A percentile compares a stretch with the other conserved stretches of the same genome.
These are phyloP conservation scores for Cajanus cajan DNA, from an alignment of 306 rosid species.

Conservation along the genomic window DNA sequence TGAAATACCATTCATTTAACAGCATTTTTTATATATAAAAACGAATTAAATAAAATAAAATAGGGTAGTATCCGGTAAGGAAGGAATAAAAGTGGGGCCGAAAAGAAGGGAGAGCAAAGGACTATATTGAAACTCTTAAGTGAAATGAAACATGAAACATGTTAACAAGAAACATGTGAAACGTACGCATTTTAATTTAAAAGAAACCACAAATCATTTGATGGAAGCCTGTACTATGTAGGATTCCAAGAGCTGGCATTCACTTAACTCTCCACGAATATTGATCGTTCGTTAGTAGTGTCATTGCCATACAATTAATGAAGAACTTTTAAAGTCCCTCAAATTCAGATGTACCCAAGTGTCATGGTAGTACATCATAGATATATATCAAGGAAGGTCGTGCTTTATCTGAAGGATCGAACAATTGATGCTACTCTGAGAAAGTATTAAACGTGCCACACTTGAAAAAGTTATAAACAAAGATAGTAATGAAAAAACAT, in stretches of 20 bases:
- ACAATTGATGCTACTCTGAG: not conserved
- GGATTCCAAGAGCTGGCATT: conserved; percentile 50
- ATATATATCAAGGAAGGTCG: not conserved
- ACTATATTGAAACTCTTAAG: not conserved
- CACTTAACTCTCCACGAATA: conserved; percentile 21
- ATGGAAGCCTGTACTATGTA: conserved; percentile 18
- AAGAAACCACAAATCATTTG: conserved; percentile 40
- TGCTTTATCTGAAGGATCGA: not conserved
- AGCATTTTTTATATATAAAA: not conserved
- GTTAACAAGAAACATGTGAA: conserved; percentile 29
- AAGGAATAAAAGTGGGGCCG: conserved; percentile 27
- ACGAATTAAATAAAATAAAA: not conserved
- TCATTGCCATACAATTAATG: not conserved
- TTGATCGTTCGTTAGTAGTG: conserved; percentile 15
- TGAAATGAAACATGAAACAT: not conserved
- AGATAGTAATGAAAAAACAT: not conserved
- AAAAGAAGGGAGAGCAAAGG: not conserved
- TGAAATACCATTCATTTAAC: not conserved
- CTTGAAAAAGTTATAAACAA: not conserved
- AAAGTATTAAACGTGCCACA: not conserved
- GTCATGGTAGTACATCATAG: not conserved
- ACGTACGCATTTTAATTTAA: conserved; percentile 23
- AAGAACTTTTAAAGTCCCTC: not conserved
- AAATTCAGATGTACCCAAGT: not conserved
- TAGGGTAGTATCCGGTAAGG: not conserved